Evolutionary conservation across 306 rosid species (phyloP).

Genomic region (Sindora glabra): DNA sequence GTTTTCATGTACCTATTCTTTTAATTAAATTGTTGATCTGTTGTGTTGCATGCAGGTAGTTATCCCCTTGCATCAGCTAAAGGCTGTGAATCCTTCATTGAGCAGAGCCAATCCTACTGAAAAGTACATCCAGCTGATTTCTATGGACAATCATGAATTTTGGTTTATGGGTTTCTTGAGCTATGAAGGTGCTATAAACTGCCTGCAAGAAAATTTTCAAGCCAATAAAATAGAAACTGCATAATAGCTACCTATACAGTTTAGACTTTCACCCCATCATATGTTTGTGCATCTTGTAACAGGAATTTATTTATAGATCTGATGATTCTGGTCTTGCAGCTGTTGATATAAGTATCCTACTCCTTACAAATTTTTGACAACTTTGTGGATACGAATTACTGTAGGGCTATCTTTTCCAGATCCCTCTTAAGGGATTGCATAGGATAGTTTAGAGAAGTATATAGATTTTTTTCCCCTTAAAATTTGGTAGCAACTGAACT

Average conservation of each 20-base stretch:
- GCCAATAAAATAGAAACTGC: constrained; percentile 30
- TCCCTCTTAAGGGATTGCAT: background rate
- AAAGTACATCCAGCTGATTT: background rate
- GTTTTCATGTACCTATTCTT: background rate
- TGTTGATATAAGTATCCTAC: constrained; percentile 10
- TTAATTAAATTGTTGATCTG: background rate
- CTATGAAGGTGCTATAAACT: constrained; percentile 54
- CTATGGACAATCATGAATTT: background rate
- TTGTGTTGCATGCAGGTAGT: background rate
- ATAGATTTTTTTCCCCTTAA: too few species aligned
- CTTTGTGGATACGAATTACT: constrained; percentile 23
- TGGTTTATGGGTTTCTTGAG: constrained; percentile 18
- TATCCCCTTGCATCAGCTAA: background rate
- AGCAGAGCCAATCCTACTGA: background rate
- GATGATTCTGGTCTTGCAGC: constrained; percentile 14
- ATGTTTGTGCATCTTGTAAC: background rate
- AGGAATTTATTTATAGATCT: constrained; percentile 5
- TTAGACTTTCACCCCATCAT: constrained; percentile 12
- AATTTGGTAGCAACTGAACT: too few species aligned
- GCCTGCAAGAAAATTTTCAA: constrained; percentile 48
- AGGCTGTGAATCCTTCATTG: background rate
- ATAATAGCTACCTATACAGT: constrained; percentile 19
- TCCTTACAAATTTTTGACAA: constrained; percentile 13
- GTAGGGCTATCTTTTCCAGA: too few species aligned
- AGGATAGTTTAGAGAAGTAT: background rate